Conservation (phyloP, 208 protist genomes). For the Kentomonas sorsogonicus region DNA sequence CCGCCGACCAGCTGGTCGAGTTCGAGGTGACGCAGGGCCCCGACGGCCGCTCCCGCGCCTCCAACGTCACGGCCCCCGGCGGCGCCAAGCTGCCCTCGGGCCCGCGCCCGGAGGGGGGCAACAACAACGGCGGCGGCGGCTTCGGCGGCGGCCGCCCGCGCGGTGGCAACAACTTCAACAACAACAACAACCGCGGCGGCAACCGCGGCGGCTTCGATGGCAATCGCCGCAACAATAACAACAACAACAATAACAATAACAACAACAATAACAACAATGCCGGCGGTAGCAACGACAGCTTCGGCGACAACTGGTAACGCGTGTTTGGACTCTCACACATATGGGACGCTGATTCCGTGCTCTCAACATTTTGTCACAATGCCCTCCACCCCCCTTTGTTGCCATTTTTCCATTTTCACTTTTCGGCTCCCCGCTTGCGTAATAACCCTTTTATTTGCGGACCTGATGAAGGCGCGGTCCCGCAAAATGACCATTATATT, state of each 20-base stretch:
- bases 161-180: slow-evolving; percentile 25
- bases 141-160: not conserved
- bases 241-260: slow-evolving; percentile 1
- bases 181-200: slow-evolving; percentile 35
- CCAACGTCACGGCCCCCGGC: slow-evolving; percentile 79
- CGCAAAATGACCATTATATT: slow-evolving; percentile 16
- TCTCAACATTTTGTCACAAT: not conserved
- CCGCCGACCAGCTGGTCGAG: slow-evolving; percentile 86
- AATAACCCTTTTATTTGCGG: no score
- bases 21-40: slow-evolving; percentile 87
- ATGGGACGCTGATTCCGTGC: not conserved
- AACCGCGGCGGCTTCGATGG: slow-evolving; percentile 40
- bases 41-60: slow-evolving; percentile 84
- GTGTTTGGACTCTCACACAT: not conserved
- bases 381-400: not conserved
- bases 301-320: not conserved
- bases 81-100: slow-evolving; percentile 81
- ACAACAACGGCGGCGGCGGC: not conserved
- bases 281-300: not conserved
- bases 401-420: no score
- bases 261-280: not conserved
- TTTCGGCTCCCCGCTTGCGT: no score
- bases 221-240: slow-evolving; percentile 18
- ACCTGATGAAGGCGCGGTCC: no score
- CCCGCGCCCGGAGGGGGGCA: slow-evolving; percentile 34